Evolutionary conservation across 73 alveolate species (phyloP).

Genomic region (Uronychia setigera): DNA sequence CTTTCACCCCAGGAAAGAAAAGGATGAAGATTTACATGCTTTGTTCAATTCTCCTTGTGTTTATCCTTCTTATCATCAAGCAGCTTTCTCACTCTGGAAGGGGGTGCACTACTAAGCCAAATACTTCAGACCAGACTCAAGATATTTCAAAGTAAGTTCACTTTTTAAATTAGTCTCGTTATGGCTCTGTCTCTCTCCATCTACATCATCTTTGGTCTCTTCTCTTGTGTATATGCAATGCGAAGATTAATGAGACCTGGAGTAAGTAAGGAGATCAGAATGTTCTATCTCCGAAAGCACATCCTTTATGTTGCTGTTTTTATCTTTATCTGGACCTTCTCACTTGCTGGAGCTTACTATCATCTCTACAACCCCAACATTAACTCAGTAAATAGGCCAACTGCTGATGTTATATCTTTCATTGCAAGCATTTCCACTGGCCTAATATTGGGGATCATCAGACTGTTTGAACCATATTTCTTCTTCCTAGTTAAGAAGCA

Average conservation of each 20-base stretch:
- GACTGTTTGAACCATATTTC: constrained; percentile 62
- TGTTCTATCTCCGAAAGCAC: constrained; percentile 52
- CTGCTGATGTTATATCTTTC: constrained; percentile 11
- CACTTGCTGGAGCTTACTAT: constrained; percentile 42
- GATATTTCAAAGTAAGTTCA: neutral
- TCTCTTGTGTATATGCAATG: constrained; percentile 51
- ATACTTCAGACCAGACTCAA: neutral
- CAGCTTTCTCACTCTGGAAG: neutral
- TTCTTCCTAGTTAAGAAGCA: constrained; percentile 30
- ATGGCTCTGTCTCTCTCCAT: constrained; percentile 27
- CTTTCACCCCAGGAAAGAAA: constrained; percentile 55
- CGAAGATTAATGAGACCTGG: constrained; percentile 65
- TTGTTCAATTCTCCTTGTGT: constrained; percentile 9
- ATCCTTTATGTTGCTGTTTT: constrained; percentile 54
- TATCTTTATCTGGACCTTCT: constrained; percentile 58
- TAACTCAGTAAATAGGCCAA: neutral
- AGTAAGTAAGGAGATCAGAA: constrained; percentile 42
- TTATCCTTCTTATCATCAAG: neutral
- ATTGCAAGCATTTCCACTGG: constrained; percentile 53
- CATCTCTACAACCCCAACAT: constrained; percentile 14
- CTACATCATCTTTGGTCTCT: constrained; percentile 49
- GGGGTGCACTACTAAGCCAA: neutral
- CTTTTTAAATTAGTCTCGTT: constrained; percentile 6
- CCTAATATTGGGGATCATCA: constrained; percentile 41
- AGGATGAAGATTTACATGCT: constrained; percentile 55